Evolutionary conservation across 805 yeast genomes (phyloP).

Genomic region (Yarrowia sp.): DNA sequence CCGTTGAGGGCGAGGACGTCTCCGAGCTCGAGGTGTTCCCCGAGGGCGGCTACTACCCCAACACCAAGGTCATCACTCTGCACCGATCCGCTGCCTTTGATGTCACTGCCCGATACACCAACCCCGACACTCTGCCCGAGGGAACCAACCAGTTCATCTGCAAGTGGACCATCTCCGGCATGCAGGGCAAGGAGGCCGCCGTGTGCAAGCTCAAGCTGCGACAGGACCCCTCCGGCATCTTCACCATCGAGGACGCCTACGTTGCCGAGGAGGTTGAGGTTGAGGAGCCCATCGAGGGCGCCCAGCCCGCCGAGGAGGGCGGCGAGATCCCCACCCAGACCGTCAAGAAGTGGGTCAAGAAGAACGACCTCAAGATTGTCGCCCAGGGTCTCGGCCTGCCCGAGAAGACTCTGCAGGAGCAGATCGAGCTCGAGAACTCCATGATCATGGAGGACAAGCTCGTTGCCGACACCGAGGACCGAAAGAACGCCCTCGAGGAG

Average conservation of each 20-base stretch:
- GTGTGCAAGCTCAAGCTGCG: conserved; percentile 92
- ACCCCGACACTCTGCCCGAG: conserved; percentile 66
- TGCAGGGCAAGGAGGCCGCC: conserved; percentile 61
- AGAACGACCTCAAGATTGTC: conserved; percentile 66
- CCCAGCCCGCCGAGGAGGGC: conserved; percentile 51
- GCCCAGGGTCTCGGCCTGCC: conserved; percentile 56
- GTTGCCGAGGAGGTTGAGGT: conserved; percentile 88
- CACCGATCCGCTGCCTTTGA: conserved; percentile 88
- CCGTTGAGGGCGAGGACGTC: conserved; percentile 85
- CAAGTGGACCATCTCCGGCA: conserved; percentile 84
- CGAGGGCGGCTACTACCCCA: conserved; percentile 86
- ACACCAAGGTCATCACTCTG: conserved; percentile 91
- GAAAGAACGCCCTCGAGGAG: conserved; percentile 97
- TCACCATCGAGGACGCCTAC: conserved; percentile 90
- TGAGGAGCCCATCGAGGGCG: conserved; percentile 79
- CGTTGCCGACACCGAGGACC: conserved; percentile 98
- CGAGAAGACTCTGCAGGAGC: conserved; percentile 58
- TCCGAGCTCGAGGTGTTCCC: conserved; percentile 96
- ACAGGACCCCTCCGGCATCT: conserved; percentile 95
- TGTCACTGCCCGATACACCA: conserved; percentile 81
- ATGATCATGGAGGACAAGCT: conserved; percentile 89
- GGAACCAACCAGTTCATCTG: conserved; percentile 66
- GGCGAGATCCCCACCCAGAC: conserved; percentile 70
- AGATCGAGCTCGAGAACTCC: conserved; percentile 79
- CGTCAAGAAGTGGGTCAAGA: conserved; percentile 92